Conservation (phyloP, 2,329 filamentous ascomycete species). For the Lachnellula arida region DNA sequence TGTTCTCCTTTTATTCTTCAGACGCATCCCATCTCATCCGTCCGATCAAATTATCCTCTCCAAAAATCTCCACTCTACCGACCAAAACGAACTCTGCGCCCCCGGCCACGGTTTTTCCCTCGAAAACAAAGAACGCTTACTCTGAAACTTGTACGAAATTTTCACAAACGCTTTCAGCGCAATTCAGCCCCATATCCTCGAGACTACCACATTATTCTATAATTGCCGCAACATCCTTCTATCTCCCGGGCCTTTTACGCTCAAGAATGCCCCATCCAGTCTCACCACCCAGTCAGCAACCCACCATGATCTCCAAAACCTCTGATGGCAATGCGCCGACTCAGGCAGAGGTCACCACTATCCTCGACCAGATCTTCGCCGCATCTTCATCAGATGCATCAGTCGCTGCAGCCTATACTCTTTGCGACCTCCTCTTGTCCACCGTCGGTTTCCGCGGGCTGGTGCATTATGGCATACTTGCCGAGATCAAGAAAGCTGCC, state of each 20-base stretch:
- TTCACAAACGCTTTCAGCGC: constrained; percentile 9
- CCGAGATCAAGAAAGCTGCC: constrained; percentile 70
- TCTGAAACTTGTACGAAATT: constrained; percentile 22
- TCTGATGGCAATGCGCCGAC: constrained; percentile 44
- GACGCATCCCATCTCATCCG: constrained; percentile 14
- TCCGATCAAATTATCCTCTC: constrained; percentile 21
- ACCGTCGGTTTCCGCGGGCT: constrained; percentile 61
- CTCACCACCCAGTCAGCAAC: constrained; percentile 36
- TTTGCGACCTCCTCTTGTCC: constrained; percentile 60
- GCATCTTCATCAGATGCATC: constrained; percentile 50
- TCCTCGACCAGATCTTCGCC: constrained; percentile 63
- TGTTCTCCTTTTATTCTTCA: constrained; percentile 10
- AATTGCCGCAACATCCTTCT: background rate
- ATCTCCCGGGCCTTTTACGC: constrained; percentile 21
- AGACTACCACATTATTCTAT: background rate
- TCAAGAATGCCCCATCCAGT: constrained; percentile 44
- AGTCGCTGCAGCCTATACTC: constrained; percentile 59
- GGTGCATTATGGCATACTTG: constrained; percentile 55
- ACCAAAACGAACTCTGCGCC: constrained; percentile 8
- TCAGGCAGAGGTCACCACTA: constrained; percentile 58
- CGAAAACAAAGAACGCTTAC: constrained; percentile 20
- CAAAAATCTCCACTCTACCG: constrained; percentile 26
- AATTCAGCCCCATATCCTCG: background rate
- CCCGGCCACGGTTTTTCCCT: constrained; percentile 20
- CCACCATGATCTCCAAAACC: constrained; percentile 45